Base-by-base conservation (phyloP, 1,284 basidiomycete genomes). In the Gymnopus androsaceus region DNA sequence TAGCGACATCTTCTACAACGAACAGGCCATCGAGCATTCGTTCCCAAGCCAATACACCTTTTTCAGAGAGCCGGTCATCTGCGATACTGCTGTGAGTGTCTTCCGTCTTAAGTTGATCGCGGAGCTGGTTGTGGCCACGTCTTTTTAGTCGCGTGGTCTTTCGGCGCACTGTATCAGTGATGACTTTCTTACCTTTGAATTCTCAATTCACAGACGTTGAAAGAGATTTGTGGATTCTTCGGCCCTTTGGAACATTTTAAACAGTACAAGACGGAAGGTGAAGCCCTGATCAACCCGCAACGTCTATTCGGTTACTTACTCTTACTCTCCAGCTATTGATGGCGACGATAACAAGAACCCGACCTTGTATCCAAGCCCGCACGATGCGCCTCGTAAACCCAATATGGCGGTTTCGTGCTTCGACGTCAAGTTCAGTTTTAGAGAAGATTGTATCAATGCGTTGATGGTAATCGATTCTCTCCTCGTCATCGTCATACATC, bases 381-480 rank as follows among this genome's bases (percentile, higher is more conserved):
- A 89, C 62, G 71, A 84, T 63, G 74, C 72, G 2, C 75, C 76
- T 23, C 83, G 85, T 40, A 76, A 74, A 28, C 49, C 74, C 6
- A 61, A 63, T 14, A 90, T 89, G 88, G 80, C 85, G 50, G 59
- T 63, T 0, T 69, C 75, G 7, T 83, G 85, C 56, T 91, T 86
- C 83, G 86, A 88, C 65, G 76, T 89, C 31, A 92, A 91, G 66
- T 92, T 87, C 86, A 74, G 76, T 28, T 81, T 88, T 67, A 78
- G 89, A 38, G 85, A 90, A 56, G 84, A 91, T 60, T 88, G 85
- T 58, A 79, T 90, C 49, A 80, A 73, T 58, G 89, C 89, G 27
- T 71, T 88, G 51, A 81, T 82, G 79, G 88, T 89, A 67, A 59
- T 73, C 67, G 37, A 31, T 14, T 40, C 44, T n/a, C 52, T 31